These are phyloP conservation scores for bread wheat (Triticum aestivum) DNA, from an alignment of 176 grass and related monocot species.

Conservation along the genomic window DNA sequence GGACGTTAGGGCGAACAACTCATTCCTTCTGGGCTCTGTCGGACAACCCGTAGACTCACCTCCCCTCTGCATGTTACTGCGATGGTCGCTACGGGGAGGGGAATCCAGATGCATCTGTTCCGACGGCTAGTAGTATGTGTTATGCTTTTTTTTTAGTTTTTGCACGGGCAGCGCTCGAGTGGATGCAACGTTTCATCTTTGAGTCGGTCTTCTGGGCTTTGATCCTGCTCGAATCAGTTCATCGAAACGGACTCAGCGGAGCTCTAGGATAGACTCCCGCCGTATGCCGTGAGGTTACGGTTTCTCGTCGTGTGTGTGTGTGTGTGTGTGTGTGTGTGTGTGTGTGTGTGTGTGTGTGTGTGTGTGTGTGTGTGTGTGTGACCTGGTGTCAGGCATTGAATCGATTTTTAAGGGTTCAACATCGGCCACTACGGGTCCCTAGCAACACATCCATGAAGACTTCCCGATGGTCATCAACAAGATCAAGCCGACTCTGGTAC, in stretches of 20 bases:
- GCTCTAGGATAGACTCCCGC: rapidly evolving
- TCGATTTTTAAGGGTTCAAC: background rate
- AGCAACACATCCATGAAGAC: rapidly evolving
- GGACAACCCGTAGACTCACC: no score
- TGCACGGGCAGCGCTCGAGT: rapidly evolving
- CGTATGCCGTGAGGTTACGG: rapidly evolving
- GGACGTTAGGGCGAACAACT: rapidly evolving
- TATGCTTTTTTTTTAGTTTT: no score
- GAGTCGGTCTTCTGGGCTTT: no score
- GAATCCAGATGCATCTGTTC: no score
- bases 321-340: no score
- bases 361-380: no score
- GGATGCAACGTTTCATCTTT: no score
- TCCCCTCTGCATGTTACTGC: rapidly evolving
- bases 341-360: no score
- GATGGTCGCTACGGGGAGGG: rapidly evolving
- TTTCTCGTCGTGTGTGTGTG: no score
- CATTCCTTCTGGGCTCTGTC: no score
- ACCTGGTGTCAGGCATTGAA: background rate
- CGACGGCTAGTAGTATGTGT: no score
- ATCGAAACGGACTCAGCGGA: rapidly evolving
- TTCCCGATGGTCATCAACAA: rapidly evolving
- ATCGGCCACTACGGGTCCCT: background rate
- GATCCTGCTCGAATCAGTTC: background rate
- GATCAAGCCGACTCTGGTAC: rapidly evolving